Percentiles rank a stretch among this genome's conserved stretches.
Conservation (phyloP, 108 stramenopile species). For the Pseudonitzschia delicatissima region DNA sequence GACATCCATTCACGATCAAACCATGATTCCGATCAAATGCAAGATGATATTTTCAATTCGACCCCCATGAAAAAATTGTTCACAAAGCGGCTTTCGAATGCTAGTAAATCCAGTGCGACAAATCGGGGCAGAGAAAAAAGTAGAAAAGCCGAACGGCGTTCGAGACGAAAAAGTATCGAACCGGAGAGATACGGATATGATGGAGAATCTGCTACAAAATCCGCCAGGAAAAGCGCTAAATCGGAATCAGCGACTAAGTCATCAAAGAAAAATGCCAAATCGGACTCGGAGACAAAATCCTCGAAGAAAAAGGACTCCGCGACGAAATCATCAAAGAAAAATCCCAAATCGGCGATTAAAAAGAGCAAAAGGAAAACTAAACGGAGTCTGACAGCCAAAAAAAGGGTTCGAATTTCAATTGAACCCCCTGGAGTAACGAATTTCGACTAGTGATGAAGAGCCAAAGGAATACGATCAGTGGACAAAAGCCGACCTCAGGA, state of each 20-base stretch:
- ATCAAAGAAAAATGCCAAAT: neutral
- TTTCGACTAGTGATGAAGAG: neutral
- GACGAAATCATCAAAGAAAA: neutral
- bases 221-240: neutral
- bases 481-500: conserved; percentile 8
- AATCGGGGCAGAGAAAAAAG: neutral
- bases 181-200: neutral
- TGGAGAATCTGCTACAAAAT: neutral
- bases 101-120: neutral
- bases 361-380: neutral
- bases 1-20: neutral
- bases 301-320: neutral
- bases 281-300: neutral
- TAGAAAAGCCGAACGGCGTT: neutral
- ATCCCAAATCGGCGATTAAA: neutral
- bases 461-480: conserved; percentile 1
- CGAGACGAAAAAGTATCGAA: neutral
- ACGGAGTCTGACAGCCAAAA: neutral
- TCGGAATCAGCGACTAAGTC: neutral
- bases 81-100: neutral
- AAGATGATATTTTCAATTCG: conserved; percentile 53
- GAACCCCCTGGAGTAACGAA: neutral
- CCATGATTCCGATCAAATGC: neutral
- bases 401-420: conserved; percentile 1
- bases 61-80: conserved; percentile 42